Conservation (phyloP, 345 rosid genomes). For the Salix brachista region DNA sequence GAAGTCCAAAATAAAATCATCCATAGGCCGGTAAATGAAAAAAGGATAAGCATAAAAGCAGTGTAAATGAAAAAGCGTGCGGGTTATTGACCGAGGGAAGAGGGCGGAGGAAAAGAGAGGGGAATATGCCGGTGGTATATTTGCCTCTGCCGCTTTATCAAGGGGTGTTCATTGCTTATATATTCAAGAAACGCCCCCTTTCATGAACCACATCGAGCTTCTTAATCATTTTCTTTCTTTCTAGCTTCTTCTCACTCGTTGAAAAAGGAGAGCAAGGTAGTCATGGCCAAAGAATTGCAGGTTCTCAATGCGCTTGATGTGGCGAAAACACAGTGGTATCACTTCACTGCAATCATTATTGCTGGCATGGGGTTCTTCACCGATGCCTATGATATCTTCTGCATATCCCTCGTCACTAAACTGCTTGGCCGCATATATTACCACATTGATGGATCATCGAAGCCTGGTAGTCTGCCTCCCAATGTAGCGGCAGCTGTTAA, state of each 20-base stretch:
- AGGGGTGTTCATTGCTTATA: background rate
- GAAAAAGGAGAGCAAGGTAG: background rate
- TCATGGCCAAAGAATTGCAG: background rate
- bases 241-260: background rate
- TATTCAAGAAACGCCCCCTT: background rate
- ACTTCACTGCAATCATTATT: constrained; percentile 68
- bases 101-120: background rate
- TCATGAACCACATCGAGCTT: background rate
- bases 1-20: no score
- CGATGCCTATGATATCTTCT: constrained; percentile 76
- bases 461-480: constrained; percentile 65
- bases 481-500: constrained; percentile 70
- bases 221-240: no score
- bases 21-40: no score
- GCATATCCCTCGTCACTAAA: constrained; percentile 78
- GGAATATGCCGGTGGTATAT: background rate
- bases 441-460: constrained; percentile 54
- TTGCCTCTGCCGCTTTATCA: background rate
- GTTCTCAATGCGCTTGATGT: constrained; percentile 36
- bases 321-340: constrained; percentile 80
- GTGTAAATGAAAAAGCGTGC: background rate
- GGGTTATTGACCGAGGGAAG: background rate
- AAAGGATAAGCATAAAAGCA: background rate
- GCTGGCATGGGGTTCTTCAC: constrained; percentile 92
- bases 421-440: constrained; percentile 73